Evolutionary conservation across 2,329 filamentous ascomycete genomes (phyloP).

Genomic region (Cladosporium sp.): DNA sequence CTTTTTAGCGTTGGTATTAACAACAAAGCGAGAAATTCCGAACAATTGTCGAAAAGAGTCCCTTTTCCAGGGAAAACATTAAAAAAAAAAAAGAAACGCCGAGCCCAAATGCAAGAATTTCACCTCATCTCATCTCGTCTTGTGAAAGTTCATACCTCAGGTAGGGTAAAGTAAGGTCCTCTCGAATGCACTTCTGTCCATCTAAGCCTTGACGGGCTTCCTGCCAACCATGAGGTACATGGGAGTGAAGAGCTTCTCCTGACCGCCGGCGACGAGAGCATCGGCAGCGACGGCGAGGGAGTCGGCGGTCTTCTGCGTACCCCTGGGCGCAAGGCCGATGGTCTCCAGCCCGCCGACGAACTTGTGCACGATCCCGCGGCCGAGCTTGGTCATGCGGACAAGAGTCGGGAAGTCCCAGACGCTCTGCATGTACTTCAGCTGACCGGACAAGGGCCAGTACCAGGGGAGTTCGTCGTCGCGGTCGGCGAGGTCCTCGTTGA

Average conservation of each 20-base stretch:
- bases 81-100: too few species aligned
- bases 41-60: too few species aligned
- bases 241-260: constrained; percentile 90
- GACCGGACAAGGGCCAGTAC: constrained; percentile 89
- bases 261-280: constrained; percentile 78
- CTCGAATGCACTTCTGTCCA: too few species aligned
- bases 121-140: too few species aligned
- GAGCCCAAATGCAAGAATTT: too few species aligned
- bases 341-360: constrained; percentile 73
- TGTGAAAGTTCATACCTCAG: too few species aligned
- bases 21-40: too few species aligned
- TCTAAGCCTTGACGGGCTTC: constrained; percentile 55
- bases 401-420: constrained; percentile 77
- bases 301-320: constrained; percentile 93
- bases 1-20: too few species aligned
- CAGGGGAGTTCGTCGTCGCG: constrained; percentile 72
- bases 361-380: constrained; percentile 68
- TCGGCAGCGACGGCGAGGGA: constrained; percentile 78
- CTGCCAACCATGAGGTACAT: constrained; percentile 97
- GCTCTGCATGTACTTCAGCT: constrained; percentile 77
- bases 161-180: too few species aligned
- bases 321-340: constrained; percentile 68
- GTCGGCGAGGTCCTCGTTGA: constrained; percentile 81
- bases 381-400: constrained; percentile 81
- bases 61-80: too few species aligned